Evolutionary conservation across 345 rosid species (phyloP).

Genomic region (Dipteronia dyeriana): DNA sequence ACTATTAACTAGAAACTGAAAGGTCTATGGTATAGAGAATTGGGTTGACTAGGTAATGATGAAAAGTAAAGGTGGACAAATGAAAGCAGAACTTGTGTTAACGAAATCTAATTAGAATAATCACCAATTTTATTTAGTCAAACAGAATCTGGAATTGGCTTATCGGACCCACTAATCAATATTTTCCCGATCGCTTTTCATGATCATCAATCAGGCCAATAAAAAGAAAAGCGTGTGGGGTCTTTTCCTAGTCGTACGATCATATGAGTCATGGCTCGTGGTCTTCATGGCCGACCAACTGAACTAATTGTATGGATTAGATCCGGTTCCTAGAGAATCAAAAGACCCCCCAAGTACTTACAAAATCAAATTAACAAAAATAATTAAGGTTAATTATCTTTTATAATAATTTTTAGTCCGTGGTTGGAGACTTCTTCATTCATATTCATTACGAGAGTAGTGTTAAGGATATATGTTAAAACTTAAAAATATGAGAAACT

Average conservation of each 20-base stretch:
- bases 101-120: conserved; percentile 9
- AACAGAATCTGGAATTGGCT: conserved; percentile 31
- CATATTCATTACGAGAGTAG: no score
- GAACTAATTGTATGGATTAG: conserved; percentile 30
- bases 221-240: not conserved
- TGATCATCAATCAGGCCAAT: conserved; percentile 6
- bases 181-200: conserved; percentile 1
- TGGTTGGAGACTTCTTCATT: no score
- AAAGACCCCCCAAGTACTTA: not conserved
- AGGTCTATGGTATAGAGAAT: not conserved
- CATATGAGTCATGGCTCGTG: not conserved
- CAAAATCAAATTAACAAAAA: not conserved
- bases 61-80: conserved; percentile 2
- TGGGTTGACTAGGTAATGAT: conserved; percentile 23
- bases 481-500: no score
- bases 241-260: not conserved
- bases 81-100: not conserved
- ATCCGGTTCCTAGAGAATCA: conserved; percentile 21
- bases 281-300: conserved; percentile 41
- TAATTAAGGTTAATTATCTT: conserved; percentile 20
- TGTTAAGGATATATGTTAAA: no score
- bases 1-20: not conserved
- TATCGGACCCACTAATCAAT: conserved; percentile 14
- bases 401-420: no score
- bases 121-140: conserved; percentile 14